Evolutionary conservation across 768 basidiomycete genomes (phyloP).

Genomic region (Leucocoprinus sp.): DNA sequence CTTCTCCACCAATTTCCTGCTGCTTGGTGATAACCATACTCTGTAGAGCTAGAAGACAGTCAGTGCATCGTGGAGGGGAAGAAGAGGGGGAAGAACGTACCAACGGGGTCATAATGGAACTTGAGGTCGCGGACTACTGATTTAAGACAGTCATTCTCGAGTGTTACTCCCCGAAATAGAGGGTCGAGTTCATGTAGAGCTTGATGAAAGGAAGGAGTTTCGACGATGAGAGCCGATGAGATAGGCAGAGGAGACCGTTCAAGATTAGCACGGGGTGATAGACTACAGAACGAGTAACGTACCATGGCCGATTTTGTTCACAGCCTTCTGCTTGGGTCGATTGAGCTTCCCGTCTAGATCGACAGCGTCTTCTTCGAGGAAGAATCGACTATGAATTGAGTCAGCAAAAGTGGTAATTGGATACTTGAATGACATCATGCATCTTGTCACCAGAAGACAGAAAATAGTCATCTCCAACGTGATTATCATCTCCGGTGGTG

Average conservation of each 20-base stretch:
- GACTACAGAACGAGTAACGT: conserved; percentile 10
- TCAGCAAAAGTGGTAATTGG: not conserved
- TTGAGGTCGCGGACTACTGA: conserved; percentile 67
- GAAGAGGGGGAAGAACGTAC: conserved; percentile 30
- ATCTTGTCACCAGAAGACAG: conserved; percentile 90
- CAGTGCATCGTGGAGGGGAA: not conserved
- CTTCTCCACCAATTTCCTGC: conserved; percentile 86
- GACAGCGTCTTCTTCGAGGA: conserved; percentile 87
- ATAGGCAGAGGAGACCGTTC: conserved; percentile 1
- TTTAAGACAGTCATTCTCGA: conserved; percentile 69
- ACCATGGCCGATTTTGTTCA: conserved; percentile 97
- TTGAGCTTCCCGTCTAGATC: conserved; percentile 60
- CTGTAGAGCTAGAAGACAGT: conserved; percentile 55
- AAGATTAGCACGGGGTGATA: conserved; percentile 5
- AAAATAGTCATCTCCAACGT: conserved; percentile 92
- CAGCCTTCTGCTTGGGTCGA: conserved; percentile 62
- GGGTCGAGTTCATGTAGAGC: conserved; percentile 84
- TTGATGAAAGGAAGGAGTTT: conserved; percentile 19
- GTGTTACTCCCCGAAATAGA: conserved; percentile 66
- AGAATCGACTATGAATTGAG: conserved; percentile 51
- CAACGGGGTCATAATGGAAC: conserved; percentile 80
- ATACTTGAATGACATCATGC: conserved; percentile 18
- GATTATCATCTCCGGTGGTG: conserved; percentile 67
- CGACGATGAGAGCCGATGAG: not conserved
- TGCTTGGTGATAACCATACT: conserved; percentile 98